Percentiles rank a stretch among this genome's conserved stretches.
These are phyloP conservation scores for Aspergillus ochraceus DNA, from an alignment of 2,329 filamentous ascomycete genomes.

Conservation along the genomic window DNA sequence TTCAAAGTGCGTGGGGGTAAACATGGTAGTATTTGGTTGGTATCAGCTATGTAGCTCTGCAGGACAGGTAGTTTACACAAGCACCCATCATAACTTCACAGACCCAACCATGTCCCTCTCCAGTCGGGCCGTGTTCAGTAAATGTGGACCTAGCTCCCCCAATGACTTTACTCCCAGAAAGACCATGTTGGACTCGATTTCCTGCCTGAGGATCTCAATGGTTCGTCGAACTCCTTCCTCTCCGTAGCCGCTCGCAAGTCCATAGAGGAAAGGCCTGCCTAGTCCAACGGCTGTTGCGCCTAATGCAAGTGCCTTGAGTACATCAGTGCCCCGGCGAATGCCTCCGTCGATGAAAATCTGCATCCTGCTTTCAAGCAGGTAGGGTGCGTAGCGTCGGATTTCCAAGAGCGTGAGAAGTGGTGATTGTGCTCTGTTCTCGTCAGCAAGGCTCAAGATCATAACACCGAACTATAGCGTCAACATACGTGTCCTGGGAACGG, in stretches of 20 bases:
- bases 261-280: conserved; percentile 61
- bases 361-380: conserved; percentile 56
- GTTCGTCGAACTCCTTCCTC: conserved; percentile 54
- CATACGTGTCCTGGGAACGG: conserved; percentile 46
- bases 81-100: conserved; percentile 24
- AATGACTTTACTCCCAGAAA: conserved; percentile 31
- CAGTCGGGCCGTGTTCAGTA: conserved; percentile 33
- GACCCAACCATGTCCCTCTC: conserved; percentile 32
- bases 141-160: conserved; percentile 26
- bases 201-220: conserved; percentile 32
- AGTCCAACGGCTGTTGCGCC: conserved; percentile 65
- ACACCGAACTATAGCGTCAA: neutral
- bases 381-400: conserved; percentile 60
- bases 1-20: neutral
- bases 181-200: conserved; percentile 38
- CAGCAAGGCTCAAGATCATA: neutral
- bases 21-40: neutral
- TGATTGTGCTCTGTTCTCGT: conserved; percentile 34
- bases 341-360: conserved; percentile 67
- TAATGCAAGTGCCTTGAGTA: conserved; percentile 66
- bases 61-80: neutral
- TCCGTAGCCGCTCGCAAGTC: conserved; percentile 58
- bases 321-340: conserved; percentile 64
- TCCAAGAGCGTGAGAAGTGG: conserved; percentile 63
- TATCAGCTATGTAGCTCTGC: neutral